Conservation (phyloP, 2,329 filamentous ascomycete species). For the Fusarium floridanum region DNA sequence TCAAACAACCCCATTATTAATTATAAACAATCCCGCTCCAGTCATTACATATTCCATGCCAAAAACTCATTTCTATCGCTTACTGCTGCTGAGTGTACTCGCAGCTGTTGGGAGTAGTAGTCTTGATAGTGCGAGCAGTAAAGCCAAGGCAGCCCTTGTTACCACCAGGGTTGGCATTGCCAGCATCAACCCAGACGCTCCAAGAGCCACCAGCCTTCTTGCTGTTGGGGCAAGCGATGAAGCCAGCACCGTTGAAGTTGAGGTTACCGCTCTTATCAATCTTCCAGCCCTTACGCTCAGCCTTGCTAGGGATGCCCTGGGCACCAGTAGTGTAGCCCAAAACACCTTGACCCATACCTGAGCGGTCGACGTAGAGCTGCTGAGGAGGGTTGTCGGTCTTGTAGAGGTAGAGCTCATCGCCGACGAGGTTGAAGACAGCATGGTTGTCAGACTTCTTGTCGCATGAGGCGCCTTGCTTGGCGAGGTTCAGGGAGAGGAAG, state of each 20-base stretch:
- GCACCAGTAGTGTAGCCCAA: constrained; percentile 65
- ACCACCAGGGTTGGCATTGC: constrained; percentile 51
- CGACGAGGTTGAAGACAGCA: constrained; percentile 63
- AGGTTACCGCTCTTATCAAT: constrained; percentile 60
- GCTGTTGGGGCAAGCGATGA: constrained; percentile 67
- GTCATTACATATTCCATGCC: not conserved
- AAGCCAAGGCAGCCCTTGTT: constrained; percentile 55
- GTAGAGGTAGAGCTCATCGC: constrained; percentile 62
- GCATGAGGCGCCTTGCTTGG: constrained; percentile 63
- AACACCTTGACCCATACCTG: constrained; percentile 68
- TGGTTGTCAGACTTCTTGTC: constrained; percentile 52
- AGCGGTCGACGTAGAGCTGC: constrained; percentile 66
- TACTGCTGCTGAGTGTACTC: constrained; percentile 47
- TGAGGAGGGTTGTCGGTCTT: constrained; percentile 57
- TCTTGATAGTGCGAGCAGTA: constrained; percentile 46
- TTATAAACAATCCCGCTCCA: not conserved
- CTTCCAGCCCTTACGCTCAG: constrained; percentile 62
- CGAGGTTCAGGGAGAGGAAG: constrained; percentile 59
- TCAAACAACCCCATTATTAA: not conserved
- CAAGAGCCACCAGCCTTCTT: constrained; percentile 55
- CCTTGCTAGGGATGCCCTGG: constrained; percentile 54
- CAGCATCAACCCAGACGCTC: constrained; percentile 54
- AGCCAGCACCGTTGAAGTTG: constrained; percentile 57
- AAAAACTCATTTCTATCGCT: not conserved
- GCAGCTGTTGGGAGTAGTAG: constrained; percentile 53